Base-by-base conservation (phyloP, 495 filamentous ascomycete genomes). In the Neurospora sp. region DNA sequence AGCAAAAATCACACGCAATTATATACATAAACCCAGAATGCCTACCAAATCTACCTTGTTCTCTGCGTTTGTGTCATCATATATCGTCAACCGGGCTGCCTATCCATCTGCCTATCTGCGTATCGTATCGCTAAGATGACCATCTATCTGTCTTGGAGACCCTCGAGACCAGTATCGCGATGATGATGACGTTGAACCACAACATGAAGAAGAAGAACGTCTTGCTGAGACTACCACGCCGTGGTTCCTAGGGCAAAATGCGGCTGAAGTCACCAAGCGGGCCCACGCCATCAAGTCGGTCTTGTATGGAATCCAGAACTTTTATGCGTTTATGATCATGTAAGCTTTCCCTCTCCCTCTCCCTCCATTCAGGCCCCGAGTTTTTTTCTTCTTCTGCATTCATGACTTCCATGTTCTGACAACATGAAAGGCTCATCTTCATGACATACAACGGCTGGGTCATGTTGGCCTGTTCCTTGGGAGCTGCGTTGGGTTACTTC, bases 271-370 rank as follows among this genome's bases (percentile, higher is more conserved):
- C 87, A 91, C 80, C 74, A 80, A 81, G 78, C 88, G 84, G 72
- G 90, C 89, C n/a, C 93, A 91, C 81, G 77, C 93, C 73, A 84
- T 92, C 77, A 93, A 97, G 86, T 91, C 93, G 40, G 81, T 88
- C 23, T 84, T 99, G 75, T 99, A 99, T 84, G 96, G 90, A 35
- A 84, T 94, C 42, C 96, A 99, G 87, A 95, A 95, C 72, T 99
- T 98, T 79, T 99, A 99, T 84, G 95, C 94, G 70, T 98, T 99
- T 78, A 98, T 99, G 84, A 96, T 99, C 78, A 99, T 99, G 96
- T 98, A 78, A 91, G 94, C 46, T 16, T 16, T 12, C 12, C 39
- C 40, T 12, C 14, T 18, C 12, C 40, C 40, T 31, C 35, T 35
- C 12, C 40, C 40, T 16, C 12, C 35, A 35, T 35, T 3, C 35